A percentile compares a stretch with the other conserved stretches of the same genome.
Conservation (phyloP, 768 basidiomycete genomes). For the Mrakia frigida region DNA sequence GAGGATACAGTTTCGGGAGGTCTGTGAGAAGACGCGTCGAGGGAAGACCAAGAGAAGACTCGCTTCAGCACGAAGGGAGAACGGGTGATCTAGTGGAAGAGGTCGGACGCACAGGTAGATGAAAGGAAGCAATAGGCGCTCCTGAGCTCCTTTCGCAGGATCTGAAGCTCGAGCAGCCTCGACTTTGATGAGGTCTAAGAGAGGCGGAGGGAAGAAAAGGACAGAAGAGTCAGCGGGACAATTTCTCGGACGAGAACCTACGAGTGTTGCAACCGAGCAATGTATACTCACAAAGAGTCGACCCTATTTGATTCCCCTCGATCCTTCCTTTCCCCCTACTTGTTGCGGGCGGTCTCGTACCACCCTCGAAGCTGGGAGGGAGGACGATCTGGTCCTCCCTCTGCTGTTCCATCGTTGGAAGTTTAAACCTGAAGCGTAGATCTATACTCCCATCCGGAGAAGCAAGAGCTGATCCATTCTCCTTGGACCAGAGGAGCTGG, state of each 20-base stretch:
- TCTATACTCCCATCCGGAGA: background rate
- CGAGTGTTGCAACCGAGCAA: background rate
- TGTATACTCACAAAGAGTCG: background rate
- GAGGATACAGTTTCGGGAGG: background rate
- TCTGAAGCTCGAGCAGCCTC: background rate
- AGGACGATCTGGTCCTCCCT: background rate
- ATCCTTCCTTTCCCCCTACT: background rate
- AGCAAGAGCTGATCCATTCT: too few species aligned
- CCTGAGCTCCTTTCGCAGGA: background rate
- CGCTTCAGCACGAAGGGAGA: background rate
- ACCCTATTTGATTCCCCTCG: conserved; percentile 4
- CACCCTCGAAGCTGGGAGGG: background rate
- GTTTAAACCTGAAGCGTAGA: background rate
- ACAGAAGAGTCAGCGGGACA: background rate
- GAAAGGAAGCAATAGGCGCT: background rate
- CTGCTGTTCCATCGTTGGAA: conserved; percentile 5
- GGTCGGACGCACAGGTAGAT: background rate
- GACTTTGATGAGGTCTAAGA: conserved; percentile 3
- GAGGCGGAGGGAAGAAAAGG: too few species aligned
- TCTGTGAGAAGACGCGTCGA: background rate
- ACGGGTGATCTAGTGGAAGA: background rate
- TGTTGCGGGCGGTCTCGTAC: background rate
- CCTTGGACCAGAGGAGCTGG: background rate
- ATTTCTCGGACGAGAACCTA: background rate
- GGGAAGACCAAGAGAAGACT: too few species aligned